Evolutionary conservation across 345 rosid species (phyloP), one percentile per base, ranked within the genome.

Genomic region (Corchorus capsularis): DNA sequence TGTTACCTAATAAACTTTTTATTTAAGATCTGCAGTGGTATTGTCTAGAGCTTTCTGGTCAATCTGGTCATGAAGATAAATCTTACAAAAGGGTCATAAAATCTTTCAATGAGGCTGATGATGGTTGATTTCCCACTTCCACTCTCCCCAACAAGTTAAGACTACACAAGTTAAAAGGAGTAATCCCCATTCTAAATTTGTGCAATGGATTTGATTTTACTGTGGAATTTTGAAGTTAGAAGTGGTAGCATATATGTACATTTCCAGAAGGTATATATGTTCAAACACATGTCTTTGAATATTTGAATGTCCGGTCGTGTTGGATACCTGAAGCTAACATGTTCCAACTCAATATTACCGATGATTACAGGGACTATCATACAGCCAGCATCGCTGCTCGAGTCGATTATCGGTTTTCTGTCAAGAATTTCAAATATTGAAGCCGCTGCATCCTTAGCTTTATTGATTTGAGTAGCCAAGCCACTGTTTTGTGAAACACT

Each of bases 81-180:
- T n/a, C n/a, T n/a, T n/a, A n/a, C n/a, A n/a, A n/a, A n/a, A 0
- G 97, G 95, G 71, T 93, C 87, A 5, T 93, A 93, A 67, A 93
- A 93, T 72, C 97, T 87, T 83, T 87, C 87, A 60, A 91, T 56
- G 17, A 93, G 86, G 76, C 90, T 79, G 46, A 93, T 81, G 34
- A 91, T 91, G 1, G 95, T 93, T 8, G 93, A 91, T 52, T 93
- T 93, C 72, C 95, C 97, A 16, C 95, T 83, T 0, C 95, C 94
- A 39, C 92, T 93, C 77, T 87, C 95, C 11, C 95, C 95, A 22
- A 90, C 95, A 60, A 91, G 81, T 59, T 95, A 93, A 56, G 88
- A n/a, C n/a, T n/a, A n/a, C n/a, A n/a, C n/a, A n/a, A n/a, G n/a
- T n/a, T n/a, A n/a, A n/a, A n/a, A n/a, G n/a, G n/a, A n/a, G n/a